Base-by-base conservation (phyloP, 495 filamentous ascomycete genomes). In the Pseudomonodictys pantanalensis region DNA sequence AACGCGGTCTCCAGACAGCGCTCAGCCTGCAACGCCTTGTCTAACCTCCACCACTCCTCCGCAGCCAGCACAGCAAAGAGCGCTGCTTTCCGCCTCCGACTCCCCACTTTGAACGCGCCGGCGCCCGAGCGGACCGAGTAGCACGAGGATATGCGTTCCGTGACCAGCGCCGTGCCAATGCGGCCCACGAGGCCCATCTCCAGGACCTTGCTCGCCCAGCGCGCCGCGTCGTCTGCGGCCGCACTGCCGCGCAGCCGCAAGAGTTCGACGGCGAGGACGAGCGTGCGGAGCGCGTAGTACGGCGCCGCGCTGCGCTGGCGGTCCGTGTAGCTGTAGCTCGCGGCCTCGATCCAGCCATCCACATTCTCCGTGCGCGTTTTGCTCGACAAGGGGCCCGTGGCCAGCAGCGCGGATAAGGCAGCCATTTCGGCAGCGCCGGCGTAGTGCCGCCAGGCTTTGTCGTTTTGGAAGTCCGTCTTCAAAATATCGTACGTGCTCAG, bases 371-470 rank as follows among this genome's bases (percentile, higher is more conserved):
- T 72, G 68, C 90, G 83, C 41, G 79, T 82, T 65, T 88, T 95
- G 18, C 84, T 82, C 1, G 83, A 83, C 57, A 88, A 78, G 23
- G 81, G 79, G 51, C 86, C 81, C 20, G 86, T 85, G 65, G 84
- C 85, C 23, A 98, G 75, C 30, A 98, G 81, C 30, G 86, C 82
- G 59, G 85, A 88, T 2, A 97, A 78, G 11, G 89, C 93, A 3
- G 86, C 82, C 91, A 97, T 96, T 75, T 98, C 93, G 71, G 91
- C 87, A 12, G 89, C 87, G 0, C 88, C 91, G 0, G 95, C 93
- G 69, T 97, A 90, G 63, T 97, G 91, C 65, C 80, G 87, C 93
- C 95, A 97, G 0, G 93, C 93, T 72, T 97, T 96, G 70, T 97
- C 92, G 68, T 92, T 92, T 56, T 83, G 85, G 67, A 90, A 97